These are phyloP conservation scores for Xylaria sp. DNA, from an alignment of 2,329 filamentous ascomycete genomes.

Conservation along the genomic window DNA sequence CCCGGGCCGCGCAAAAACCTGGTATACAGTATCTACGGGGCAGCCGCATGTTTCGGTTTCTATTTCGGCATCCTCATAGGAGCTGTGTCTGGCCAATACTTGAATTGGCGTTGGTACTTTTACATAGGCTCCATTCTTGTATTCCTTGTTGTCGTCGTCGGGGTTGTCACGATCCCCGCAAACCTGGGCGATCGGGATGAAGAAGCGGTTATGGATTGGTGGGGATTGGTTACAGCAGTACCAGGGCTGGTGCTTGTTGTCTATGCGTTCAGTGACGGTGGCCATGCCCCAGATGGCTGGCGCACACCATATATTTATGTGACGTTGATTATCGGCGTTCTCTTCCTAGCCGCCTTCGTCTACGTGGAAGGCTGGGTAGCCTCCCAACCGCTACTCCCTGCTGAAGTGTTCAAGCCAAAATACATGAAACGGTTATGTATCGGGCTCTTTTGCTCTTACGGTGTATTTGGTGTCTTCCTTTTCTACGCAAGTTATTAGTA, in stretches of 20 bases:
- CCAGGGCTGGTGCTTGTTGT: constrained; percentile 75
- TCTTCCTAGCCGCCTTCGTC: constrained; percentile 69
- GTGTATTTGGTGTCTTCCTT: constrained; percentile 74
- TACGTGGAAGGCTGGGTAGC: constrained; percentile 81
- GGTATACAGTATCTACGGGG: constrained; percentile 68
- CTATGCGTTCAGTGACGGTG: constrained; percentile 79
- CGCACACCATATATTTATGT: constrained; percentile 77
- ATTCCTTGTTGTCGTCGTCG: constrained; percentile 42
- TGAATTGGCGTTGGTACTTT: constrained; percentile 75
- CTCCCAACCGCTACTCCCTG: constrained; percentile 73
- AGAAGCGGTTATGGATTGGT: constrained; percentile 74
- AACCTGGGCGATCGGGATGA: constrained; percentile 46
- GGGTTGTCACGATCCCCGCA: constrained; percentile 47
- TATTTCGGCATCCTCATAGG: constrained; percentile 73
- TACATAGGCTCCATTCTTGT: constrained; percentile 66
- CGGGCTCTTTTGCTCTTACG: constrained; percentile 74
- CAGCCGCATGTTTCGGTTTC: constrained; percentile 65
- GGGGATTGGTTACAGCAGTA: constrained; percentile 69
- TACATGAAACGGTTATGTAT: constrained; percentile 73
- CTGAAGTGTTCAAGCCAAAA: constrained; percentile 74
- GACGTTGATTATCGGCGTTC: constrained; percentile 70
- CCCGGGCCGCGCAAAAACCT: constrained; percentile 77
- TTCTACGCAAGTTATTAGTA: constrained; percentile 70
- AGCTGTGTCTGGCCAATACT: constrained; percentile 68
- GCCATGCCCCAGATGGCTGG: constrained; percentile 76